Conservation (phyloP, 176 grass and related monocot genomes). For the Tillandsia leiboldiana region DNA sequence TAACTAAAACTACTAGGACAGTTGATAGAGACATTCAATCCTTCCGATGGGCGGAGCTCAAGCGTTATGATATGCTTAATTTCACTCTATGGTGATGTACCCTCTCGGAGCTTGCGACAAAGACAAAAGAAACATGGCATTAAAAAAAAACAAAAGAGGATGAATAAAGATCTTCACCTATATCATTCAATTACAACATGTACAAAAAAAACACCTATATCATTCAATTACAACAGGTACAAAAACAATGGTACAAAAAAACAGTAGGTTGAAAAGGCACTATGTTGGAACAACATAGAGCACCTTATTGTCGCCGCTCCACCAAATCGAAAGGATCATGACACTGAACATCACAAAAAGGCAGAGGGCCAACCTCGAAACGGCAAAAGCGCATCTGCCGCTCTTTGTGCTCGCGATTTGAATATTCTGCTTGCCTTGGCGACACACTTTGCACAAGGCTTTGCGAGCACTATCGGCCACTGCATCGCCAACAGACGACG, state of each 20-base stretch:
- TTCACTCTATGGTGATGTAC: too few species aligned
- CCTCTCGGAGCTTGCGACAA: too few species aligned
- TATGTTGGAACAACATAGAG: conserved; percentile 4
- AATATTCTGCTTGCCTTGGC: not conserved
- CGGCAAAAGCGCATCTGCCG: not conserved
- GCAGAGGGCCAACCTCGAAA: not conserved
- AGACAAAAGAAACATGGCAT: too few species aligned
- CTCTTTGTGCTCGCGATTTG: not conserved
- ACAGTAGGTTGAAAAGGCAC: not conserved
- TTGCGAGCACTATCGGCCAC: not conserved
- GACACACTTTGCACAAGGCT: not conserved
- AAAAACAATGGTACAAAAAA: not conserved
- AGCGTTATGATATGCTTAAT: too few species aligned
- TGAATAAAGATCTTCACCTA: too few species aligned
- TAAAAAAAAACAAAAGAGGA: too few species aligned
- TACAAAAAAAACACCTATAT: not conserved
- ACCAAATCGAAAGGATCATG: not conserved
- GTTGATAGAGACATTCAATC: too few species aligned
- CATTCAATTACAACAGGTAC: too few species aligned
- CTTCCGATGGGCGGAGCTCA: too few species aligned
- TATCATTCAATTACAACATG: too few species aligned
- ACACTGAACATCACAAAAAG: not conserved
- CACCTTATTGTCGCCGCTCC: not conserved
- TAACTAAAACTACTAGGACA: too few species aligned
- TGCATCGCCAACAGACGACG: not conserved